Conservation (phyloP, 2,329 filamentous ascomycete genomes). For the Curvularia sp. region DNA sequence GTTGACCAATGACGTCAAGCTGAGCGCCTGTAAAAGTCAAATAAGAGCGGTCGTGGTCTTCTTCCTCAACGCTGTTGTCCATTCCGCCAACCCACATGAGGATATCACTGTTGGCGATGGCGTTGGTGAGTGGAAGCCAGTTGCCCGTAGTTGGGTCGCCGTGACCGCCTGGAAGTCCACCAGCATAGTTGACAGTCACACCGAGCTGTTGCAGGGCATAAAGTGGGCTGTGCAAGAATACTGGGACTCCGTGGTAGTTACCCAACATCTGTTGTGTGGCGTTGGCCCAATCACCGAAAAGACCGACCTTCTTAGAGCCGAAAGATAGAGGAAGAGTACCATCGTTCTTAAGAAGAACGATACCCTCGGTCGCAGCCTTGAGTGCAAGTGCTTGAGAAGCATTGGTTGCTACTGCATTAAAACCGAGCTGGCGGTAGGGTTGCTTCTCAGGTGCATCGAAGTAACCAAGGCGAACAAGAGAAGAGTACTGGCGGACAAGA, state of each 20-base stretch:
- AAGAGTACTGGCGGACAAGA: slow-evolving; percentile 62
- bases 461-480: slow-evolving; percentile 61
- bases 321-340: slow-evolving; percentile 57
- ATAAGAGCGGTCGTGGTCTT: slow-evolving; percentile 60
- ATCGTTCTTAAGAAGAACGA: slow-evolving; percentile 61
- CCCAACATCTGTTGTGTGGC: slow-evolving; percentile 63
- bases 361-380: slow-evolving; percentile 59
- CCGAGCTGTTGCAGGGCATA: slow-evolving; percentile 59
- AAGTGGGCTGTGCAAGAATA: slow-evolving; percentile 63
- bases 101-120: slow-evolving; percentile 54
- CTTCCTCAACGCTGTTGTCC: slow-evolving; percentile 61
- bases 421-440: slow-evolving; percentile 35
- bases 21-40: slow-evolving; percentile 64
- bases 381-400: slow-evolving; percentile 63
- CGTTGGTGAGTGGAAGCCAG: slow-evolving; percentile 28
- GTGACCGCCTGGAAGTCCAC: slow-evolving; percentile 33
- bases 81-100: slow-evolving; percentile 66
- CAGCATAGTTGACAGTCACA: slow-evolving; percentile 46
- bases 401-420: slow-evolving; percentile 59
- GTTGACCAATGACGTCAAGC: slow-evolving; percentile 59
- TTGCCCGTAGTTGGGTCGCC: slow-evolving; percentile 38
- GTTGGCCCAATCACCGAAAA: slow-evolving; percentile 68
- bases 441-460: slow-evolving; percentile 50
- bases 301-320: slow-evolving; percentile 56
- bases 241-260: slow-evolving; percentile 65